Evolutionary conservation across 2,329 filamentous ascomycete species (phyloP), one percentile per base, ranked within the genome.

Genomic region (Hirsutella minnesotensis): DNA sequence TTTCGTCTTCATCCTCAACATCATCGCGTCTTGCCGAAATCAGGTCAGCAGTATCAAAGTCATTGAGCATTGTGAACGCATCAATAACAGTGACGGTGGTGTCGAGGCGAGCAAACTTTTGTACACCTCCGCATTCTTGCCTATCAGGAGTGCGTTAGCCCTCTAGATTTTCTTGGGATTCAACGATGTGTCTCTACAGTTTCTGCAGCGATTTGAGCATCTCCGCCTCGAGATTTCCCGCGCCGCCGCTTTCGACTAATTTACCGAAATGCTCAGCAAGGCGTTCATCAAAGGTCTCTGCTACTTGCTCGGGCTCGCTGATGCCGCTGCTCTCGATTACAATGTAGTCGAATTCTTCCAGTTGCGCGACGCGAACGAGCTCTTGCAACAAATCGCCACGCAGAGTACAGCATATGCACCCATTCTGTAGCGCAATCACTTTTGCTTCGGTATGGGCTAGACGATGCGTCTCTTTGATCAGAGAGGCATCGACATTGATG

Each of bases 381-480:
- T 86, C 82, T 46, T 82, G 75, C 0, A 87, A 69, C 1, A 86
- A 61, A 44, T 86, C 82, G 1, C 81, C 81, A 3, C 83, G 76
- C 0, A 86, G 66, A 0, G 81, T 86, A 51, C 83, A 87, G 65
- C 82, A 87, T 52, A 87, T 87, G 49, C 83, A 86, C 9, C 82
- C 80, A 47, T 84, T 85, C 52, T 84, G 79, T 43, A 85, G 68
- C 9, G 79, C 73, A 15, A 84, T 75, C 27, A 84, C 67, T 48
- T 82, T 80, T 49, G 83, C 77, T 33, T 79, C 64, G 0, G 73
- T 75, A 48, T 74, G 70, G 3, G 72, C 73, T 30, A 81, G 59
- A 20, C 68, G 69, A 51, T 78, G 70, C 2, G 62, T 68, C 44
- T 74, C 65, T 15, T 72, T 71, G 37, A 83, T 75, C 0, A 81